Base-by-base conservation (phyloP, 495 filamentous ascomycete genomes). In the Xylaria palmicola region DNA sequence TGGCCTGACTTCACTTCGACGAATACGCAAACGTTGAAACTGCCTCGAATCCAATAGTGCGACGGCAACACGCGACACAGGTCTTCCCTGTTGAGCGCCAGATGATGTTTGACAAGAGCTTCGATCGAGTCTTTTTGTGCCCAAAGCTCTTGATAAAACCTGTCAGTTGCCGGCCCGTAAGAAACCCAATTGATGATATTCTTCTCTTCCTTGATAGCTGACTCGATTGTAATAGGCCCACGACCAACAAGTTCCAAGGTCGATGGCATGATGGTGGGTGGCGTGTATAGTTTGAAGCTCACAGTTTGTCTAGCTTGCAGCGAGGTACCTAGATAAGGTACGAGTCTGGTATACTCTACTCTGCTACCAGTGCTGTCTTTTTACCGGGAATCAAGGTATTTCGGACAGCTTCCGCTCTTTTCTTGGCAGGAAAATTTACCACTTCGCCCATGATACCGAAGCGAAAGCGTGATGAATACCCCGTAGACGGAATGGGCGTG, bases 21-120 rank as follows among this genome's bases (percentile, higher is more conserved):
- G 24, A 68, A 70, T 20, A 77, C 65, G 66, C 74, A 80, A n/a
- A 78, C 62, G 57, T 78, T 80, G 65, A 74, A 79, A 56, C 72
- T 71, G 7, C 75, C 76, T 34, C 54, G 67, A 8, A 75, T 54
- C 73, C 76, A 80, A 4, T 71, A 15, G 2, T 27, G 13, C 32
- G 4, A 37, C 7, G 29, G 30, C 29, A 6, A 47, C 22, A 64
- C 54, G 8, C 24, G 8, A 50, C 59, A 64, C 15, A 27, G 13
- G 26, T 59, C 55, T 26, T 29, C 4, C 44, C 43, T 24, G 24
- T 34, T 30, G 1, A 68, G 62, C 9, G 52, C 30, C 24, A 62
- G 41, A 49, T 68, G 65, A 49, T 68, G 62, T 30, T 48, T 57
- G 12, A 58, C 52, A 36, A 68, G 59, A 57, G 55, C 54, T 40